Percentiles rank a stretch among this genome's conserved stretches.
Conservation (phyloP, 208 protist species). For the Crithidia mellificae region DNA sequence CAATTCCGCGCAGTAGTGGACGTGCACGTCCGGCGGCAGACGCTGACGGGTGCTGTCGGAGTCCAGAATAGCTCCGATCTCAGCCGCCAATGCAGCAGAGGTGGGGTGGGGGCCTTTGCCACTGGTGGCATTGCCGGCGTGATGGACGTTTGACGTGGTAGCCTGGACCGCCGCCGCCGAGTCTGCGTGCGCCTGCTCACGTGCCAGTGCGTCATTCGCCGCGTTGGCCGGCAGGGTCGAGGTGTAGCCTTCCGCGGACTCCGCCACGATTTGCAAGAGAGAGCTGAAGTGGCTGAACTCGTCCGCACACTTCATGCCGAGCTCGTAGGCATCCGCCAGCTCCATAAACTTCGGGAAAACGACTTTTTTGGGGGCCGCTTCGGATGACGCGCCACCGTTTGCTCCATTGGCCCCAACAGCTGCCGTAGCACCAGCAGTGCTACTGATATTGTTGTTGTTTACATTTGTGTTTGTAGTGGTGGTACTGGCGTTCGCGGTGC, state of each 20-base stretch:
- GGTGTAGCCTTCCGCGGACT: constrained; percentile 41
- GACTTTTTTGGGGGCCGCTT: constrained; percentile 48
- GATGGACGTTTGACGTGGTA: no score
- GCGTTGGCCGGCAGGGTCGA: constrained; percentile 47
- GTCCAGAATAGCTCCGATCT: constrained; percentile 25
- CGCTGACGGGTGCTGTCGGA: constrained; percentile 22
- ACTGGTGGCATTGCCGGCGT: no score
- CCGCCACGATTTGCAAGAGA: constrained; percentile 53
- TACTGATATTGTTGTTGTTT: constrained; percentile 13
- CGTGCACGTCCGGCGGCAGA: constrained; percentile 34
- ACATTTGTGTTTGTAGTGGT: not conserved
- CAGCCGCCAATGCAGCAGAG: constrained; percentile 19
- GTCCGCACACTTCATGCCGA: constrained; percentile 38
- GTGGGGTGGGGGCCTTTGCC: no score
- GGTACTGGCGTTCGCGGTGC: not conserved
- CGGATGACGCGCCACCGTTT: constrained; percentile 10
- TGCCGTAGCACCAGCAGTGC: no score
- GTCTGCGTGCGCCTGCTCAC: constrained; percentile 12
- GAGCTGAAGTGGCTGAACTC: constrained; percentile 54
- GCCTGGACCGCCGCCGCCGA: constrained; percentile 16
- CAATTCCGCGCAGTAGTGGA: constrained; percentile 38
- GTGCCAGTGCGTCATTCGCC: constrained; percentile 44
- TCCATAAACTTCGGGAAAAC: constrained; percentile 78
- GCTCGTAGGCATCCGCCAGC: constrained; percentile 71
- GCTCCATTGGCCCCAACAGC: no score